These are phyloP conservation scores for Debaryomyces castellii DNA, from an alignment of 805 yeast species.

Conservation along the genomic window DNA sequence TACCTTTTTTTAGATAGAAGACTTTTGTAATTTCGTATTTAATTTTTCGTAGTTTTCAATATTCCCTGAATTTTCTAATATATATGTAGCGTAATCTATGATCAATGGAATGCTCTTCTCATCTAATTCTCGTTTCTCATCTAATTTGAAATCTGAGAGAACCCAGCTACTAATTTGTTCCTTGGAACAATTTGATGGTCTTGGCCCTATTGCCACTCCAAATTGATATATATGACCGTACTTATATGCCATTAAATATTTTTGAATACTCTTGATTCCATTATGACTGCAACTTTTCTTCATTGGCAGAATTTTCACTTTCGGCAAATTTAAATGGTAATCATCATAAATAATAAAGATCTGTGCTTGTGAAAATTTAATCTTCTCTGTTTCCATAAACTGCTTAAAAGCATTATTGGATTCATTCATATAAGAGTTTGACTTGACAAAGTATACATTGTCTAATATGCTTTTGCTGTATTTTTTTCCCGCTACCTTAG, in stretches of 20 bases:
- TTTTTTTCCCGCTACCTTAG: slow-evolving; percentile 18
- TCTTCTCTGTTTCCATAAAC: slow-evolving; percentile 18
- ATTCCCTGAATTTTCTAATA: slow-evolving; percentile 14
- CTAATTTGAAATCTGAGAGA: slow-evolving; percentile 27
- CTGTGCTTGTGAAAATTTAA: slow-evolving; percentile 10
- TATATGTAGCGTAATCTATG: slow-evolving; percentile 11
- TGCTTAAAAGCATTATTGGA: slow-evolving; percentile 29
- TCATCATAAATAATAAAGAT: slow-evolving; percentile 37
- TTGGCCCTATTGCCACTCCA: slow-evolving; percentile 44
- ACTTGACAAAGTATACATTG: slow-evolving; percentile 30
- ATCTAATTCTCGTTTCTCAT: slow-evolving; percentile 20
- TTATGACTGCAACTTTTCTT: slow-evolving; percentile 41
- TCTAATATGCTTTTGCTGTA: slow-evolving; percentile 27
- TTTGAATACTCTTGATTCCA: slow-evolving; percentile 30
- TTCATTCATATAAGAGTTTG: slow-evolving; percentile 42
- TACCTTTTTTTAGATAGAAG: background rate
- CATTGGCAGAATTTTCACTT: slow-evolving; percentile 25
- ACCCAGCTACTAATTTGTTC: slow-evolving; percentile 42
- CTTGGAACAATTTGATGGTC: slow-evolving; percentile 32
- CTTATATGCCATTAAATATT: slow-evolving; percentile 1
- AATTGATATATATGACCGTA: slow-evolving; percentile 22
- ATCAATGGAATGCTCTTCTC: slow-evolving; percentile 5
- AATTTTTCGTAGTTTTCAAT: slow-evolving; percentile 18
- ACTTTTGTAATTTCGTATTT: slow-evolving; percentile 5
- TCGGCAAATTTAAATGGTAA: slow-evolving; percentile 33